Evolutionary conservation across 2,329 filamentous ascomycete genomes (phyloP), one percentile per base, ranked within the genome.

Genomic region (Didymella pinodella): DNA sequence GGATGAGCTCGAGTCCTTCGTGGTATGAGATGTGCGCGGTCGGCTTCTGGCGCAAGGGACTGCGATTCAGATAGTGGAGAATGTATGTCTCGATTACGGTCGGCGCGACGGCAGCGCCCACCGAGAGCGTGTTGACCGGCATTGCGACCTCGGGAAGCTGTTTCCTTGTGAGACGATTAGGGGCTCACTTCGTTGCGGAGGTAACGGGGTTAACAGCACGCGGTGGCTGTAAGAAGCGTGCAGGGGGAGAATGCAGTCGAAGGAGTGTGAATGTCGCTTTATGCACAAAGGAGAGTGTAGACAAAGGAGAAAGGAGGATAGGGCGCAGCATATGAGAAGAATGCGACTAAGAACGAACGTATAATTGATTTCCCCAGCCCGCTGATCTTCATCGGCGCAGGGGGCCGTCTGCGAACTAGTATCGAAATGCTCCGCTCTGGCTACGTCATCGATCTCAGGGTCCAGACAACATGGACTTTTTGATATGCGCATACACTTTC

Each of bases 21-120:
- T 98, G 91, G 79, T 99, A 99, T 52, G 93, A 93, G 55, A 99
- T 88, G 75, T 96, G 92, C 1, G 91, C 90, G 1, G 92, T 96
- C 0, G 94, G 94, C 63, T 93, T 93, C 65, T 93, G 83, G 62
- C 85, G 87, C 29, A 90, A 83, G 1, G 87, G 85, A 71, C 90
- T 90, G 64, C 91, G 89, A 71, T 96, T 90, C 61, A 96, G 82
- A 77, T 95, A 97, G 90, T 98, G 95, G 58, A 89, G 89, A 68
- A 98, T 83, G 63, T 94, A 88, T 14, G 94, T 97, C 65, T 91
- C 89, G 55, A 98, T 84, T 46, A 96, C 90, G 3, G 91, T 93
- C 12, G 95, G 94, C 63, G 93, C 92, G 54, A 97, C 90, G 48
- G 93, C 93, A 65, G 92, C 85, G 57, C 89, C 88, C 60, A 98